Percentiles rank a stretch among this genome's conserved stretches.
Conservation (phyloP, 2,329 filamentous ascomycete genomes). For the Colletotrichum nymphaeae region DNA sequence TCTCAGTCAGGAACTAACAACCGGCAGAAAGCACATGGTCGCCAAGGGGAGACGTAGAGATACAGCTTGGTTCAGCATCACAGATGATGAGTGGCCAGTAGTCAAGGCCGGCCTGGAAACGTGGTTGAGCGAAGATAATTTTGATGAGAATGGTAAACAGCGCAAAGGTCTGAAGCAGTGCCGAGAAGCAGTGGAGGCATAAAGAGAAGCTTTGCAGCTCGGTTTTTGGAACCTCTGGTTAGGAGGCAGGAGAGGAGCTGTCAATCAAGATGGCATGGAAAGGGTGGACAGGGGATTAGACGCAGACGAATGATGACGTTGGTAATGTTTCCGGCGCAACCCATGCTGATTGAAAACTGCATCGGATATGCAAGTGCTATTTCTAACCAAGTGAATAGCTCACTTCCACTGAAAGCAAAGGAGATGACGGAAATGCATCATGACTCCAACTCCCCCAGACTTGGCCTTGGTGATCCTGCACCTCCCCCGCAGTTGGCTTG, state of each 20-base stretch:
- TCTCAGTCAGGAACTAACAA: background rate
- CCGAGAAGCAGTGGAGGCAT: conserved; percentile 29
- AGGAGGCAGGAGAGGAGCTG: too few species aligned
- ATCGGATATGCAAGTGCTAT: conserved; percentile 13
- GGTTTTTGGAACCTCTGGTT: background rate
- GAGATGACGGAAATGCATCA: conserved; percentile 1
- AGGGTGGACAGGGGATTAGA: too few species aligned
- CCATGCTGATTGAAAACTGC: background rate
- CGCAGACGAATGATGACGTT: too few species aligned
- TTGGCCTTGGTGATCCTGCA: conserved; percentile 4
- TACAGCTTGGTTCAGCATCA: conserved; percentile 69
- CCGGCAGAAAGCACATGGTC: conserved; percentile 65
- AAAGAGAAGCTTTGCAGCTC: background rate
- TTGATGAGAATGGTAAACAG: conserved; percentile 65
- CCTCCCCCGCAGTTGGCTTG: conserved; percentile 2
- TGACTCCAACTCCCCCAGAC: background rate
- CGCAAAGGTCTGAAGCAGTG: conserved; percentile 54
- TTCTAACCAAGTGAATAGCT: background rate
- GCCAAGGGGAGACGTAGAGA: conserved; percentile 67
- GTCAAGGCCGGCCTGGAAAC: conserved; percentile 58
- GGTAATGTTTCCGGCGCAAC: background rate
- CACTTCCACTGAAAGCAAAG: background rate
- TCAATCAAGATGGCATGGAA: too few species aligned
- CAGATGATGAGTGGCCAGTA: conserved; percentile 67
- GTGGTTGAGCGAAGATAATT: conserved; percentile 68